Evolutionary conservation across 192 early-diverging fungal genomes (phyloP), one percentile per base, ranked within the genome.

Genomic region (Backusella luteola): DNA sequence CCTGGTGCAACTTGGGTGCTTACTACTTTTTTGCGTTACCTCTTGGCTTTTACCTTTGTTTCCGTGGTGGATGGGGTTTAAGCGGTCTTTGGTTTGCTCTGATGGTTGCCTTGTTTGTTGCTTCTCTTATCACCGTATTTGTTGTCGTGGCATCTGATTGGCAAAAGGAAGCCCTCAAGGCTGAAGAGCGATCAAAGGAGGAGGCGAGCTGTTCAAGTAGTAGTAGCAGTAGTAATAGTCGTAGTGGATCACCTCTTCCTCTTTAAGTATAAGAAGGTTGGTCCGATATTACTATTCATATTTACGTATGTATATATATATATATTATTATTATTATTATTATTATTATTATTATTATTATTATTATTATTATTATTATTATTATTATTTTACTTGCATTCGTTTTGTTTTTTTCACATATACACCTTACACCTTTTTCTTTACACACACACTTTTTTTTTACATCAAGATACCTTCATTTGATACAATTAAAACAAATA

Each of bases 11-110:
- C 74, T 66, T 91, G 66, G 79, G 79, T 23, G 78, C 81, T 2
- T 94, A 93, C 75, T 95, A 95, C 80, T 49, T 91, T 9, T 74
- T 90, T 3, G 91, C 88, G 0, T 76, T 94, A 52, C 94, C 93
- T 3, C 11, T 89, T 21, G 89, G 89, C 8, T 79, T 92, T 19
- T 38, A 84, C n/a, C 78, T 92, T 59, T 85, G 90, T 67, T 85
- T 94, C 77, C 71, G 79, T 69, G 70, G 83, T 17, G 76, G 77
- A 7, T 83, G 86, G 84, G 87, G 88, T 34, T 84, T 92, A n/a
- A 75, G 79, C 38, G 92, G 92, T 26, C 77, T 93, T 26, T 93
- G 92, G 92, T 70, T 80, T 34, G 86, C 88, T 8, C 69, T 89
- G n/a, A 84, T 85, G 19, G 7, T 73, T 11, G 49, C 80, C 15